Percentiles rank a stretch among this genome's conserved stretches.
phyloP scores from a whole-genome alignment of 352 stramenopile species.

The Peronospora belbahrii region DNA sequence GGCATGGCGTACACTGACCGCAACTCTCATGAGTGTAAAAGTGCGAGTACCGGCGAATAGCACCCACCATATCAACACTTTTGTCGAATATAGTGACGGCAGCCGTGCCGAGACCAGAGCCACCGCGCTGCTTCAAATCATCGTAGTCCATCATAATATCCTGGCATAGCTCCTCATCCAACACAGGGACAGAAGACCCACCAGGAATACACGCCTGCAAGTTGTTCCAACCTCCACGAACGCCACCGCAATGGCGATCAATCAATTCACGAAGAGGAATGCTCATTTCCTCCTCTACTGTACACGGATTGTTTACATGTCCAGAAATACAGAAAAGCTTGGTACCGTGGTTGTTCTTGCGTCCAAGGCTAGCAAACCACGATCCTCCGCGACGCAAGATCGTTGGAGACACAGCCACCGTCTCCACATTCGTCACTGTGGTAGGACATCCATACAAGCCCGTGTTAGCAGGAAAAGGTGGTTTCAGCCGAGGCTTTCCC shows the following conservation, averaged over 20 bases:
- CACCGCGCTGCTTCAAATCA: slow-evolving; percentile 92
- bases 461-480: slow-evolving; percentile 98
- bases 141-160: slow-evolving; percentile 99
- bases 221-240: slow-evolving; percentile 98
- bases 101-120: slow-evolving; percentile 95
- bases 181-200: slow-evolving; percentile 93
- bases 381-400: slow-evolving; percentile 94
- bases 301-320: slow-evolving; percentile 99
- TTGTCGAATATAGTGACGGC: slow-evolving; percentile 99
- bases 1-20: slow-evolving; percentile 98
- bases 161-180: slow-evolving; percentile 90
- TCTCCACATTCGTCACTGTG: slow-evolving; percentile 99
- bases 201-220: slow-evolving; percentile 97
- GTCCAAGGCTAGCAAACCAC: slow-evolving; percentile 96
- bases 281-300: slow-evolving; percentile 98
- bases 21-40: slow-evolving; percentile 99
- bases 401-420: slow-evolving; percentile 95
- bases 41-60: slow-evolving; percentile 96
- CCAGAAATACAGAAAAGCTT: slow-evolving; percentile 99
- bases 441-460: slow-evolving; percentile 98
- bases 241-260: slow-evolving; percentile 97
- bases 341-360: slow-evolving; percentile 97
- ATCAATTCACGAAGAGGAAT: slow-evolving; percentile 97
- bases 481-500: slow-evolving; percentile 97
- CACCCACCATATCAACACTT: slow-evolving; percentile 98